A percentile compares a stretch with the other conserved stretches of the same genome.
phyloP scores from a whole-genome alignment of 768 basidiomycete species.

The Tulasnella sp. region DNA sequence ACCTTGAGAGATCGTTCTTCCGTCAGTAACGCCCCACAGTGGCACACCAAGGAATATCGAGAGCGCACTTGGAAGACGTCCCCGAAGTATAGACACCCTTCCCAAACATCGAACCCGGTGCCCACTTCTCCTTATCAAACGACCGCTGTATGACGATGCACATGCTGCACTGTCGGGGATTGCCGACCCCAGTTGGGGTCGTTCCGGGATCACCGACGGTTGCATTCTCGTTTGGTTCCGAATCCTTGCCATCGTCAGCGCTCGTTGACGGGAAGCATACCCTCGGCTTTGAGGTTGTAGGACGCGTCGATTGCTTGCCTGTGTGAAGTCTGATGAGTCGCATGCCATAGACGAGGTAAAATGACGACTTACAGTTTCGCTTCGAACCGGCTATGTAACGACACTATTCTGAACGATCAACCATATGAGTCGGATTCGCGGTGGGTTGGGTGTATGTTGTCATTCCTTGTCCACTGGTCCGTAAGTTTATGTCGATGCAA shows the following conservation, averaged over 20 bases:
- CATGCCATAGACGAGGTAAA: too few relatives aligned
- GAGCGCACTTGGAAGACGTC: not conserved
- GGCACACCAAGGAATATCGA: not conserved
- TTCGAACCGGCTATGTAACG: too few relatives aligned
- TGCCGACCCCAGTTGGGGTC: not conserved
- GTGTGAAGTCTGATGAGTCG: too few relatives aligned
- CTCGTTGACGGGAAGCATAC: not conserved
- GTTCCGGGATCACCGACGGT: not conserved
- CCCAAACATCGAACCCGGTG: too few relatives aligned
- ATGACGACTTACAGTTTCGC: too few relatives aligned
- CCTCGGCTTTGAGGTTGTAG: not conserved
- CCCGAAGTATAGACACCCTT: not conserved
- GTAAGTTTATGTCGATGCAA: too few relatives aligned
- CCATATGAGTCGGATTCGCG: too few relatives aligned
- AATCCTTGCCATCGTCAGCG: not conserved
- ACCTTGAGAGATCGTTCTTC: too few relatives aligned
- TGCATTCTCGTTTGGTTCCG: not conserved
- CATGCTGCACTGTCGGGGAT: not conserved
- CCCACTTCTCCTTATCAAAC: not conserved
- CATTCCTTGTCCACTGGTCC: too few relatives aligned
- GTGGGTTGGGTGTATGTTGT: too few relatives aligned
- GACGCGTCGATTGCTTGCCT: conserved; percentile 29
- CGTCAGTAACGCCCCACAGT: not conserved
- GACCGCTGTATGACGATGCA: not conserved
- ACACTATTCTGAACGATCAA: too few relatives aligned